These are phyloP conservation scores for Aspergillus aculeatinus DNA, from an alignment of 2,329 filamentous ascomycete species.

Conservation along the genomic window DNA sequence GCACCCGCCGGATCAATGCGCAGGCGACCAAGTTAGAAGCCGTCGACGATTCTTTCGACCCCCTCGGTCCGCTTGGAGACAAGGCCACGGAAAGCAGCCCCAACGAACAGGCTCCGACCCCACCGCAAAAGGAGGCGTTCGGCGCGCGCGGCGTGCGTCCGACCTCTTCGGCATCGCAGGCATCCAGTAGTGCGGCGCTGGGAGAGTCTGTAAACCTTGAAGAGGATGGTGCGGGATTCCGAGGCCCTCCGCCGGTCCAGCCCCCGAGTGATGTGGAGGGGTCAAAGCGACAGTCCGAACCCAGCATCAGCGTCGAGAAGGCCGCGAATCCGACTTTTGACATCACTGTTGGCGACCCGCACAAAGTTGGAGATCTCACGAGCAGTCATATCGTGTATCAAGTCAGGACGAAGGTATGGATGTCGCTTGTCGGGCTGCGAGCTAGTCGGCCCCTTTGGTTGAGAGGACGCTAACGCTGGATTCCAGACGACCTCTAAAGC, in stretches of 20 bases:
- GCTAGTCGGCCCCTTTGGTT: background rate
- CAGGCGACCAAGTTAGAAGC: slow-evolving; percentile 63
- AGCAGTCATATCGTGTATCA: slow-evolving; percentile 98
- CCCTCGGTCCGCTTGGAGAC: slow-evolving; percentile 60
- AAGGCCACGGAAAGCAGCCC: slow-evolving; percentile 35
- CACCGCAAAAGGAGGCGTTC: slow-evolving; percentile 59
- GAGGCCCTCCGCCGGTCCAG: slow-evolving; percentile 61
- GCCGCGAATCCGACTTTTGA: slow-evolving; percentile 88
- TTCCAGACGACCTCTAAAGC: slow-evolving; percentile 87
- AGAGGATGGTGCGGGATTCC: slow-evolving; percentile 66
- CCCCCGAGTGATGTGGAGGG: slow-evolving; percentile 45
- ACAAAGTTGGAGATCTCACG: slow-evolving; percentile 95
- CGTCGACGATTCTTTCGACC: slow-evolving; percentile 62
- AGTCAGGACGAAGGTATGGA: slow-evolving; percentile 79
- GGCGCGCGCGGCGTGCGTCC: slow-evolving; percentile 38
- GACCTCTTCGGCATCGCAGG: slow-evolving; percentile 44
- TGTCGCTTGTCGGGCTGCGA: background rate
- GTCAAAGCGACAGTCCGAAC: slow-evolving; percentile 57
- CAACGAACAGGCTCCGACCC: slow-evolving; percentile 56
- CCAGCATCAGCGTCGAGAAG: slow-evolving; percentile 88
- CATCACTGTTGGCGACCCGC: slow-evolving; percentile 91
- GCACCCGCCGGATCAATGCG: slow-evolving; percentile 57
- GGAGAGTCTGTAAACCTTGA: slow-evolving; percentile 70
- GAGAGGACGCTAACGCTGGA: slow-evolving; percentile 11
- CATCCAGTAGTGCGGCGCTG: slow-evolving; percentile 51